Base-by-base conservation (phyloP, 2,329 filamentous ascomycete species). In the Aspergillus sp. region DNA sequence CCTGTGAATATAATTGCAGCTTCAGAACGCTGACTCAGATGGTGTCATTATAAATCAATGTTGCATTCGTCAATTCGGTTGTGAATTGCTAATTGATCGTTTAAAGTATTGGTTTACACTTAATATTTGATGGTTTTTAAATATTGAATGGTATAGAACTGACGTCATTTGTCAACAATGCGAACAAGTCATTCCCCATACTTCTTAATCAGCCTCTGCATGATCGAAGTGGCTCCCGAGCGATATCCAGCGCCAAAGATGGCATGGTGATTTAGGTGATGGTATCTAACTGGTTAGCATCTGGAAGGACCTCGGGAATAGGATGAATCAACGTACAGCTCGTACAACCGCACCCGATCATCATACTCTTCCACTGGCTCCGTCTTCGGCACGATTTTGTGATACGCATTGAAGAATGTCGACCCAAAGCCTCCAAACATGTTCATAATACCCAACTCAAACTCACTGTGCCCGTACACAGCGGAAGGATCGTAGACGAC, bases 391-490 rank as follows among this genome's bases (percentile, higher is more conserved):
- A 90, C 82, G 20, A 89, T 62, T 35, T 73, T 66, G 64, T 87
- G 81, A 64, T 96, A 97, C 63, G 93, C 88, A 27, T 77, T 77
- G 75, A 86, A 83, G 60, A 95, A 95, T 1, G 62, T 66, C 0
- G 66, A 59, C 0, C 83, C 83, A 67, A 94, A 95, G 0, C 91
- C 91, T 0, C 90, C 90, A 76, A 96, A 97, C 90, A 96, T 95
- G 45, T 79, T 81, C 90, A 96, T 96, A 56, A 95, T 95, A 0
- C 91, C 91, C 45, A 95, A 72, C 57, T 96, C 91, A 66, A 85
- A 96, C 72, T 97, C 91, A 1, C 79, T 85, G 64, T 96, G 90
- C 1, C 85, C 88, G 62, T 94, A 96, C 53, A 86, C 86, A 38
- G 82, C 79, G 2, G 85, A 85, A 0, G 90, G 83, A 62, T 96